Evolutionary conservation across 2,329 filamentous ascomycete species (phyloP), one percentile per base, ranked within the genome.

Genomic region (Aspergillus japonicus): DNA sequence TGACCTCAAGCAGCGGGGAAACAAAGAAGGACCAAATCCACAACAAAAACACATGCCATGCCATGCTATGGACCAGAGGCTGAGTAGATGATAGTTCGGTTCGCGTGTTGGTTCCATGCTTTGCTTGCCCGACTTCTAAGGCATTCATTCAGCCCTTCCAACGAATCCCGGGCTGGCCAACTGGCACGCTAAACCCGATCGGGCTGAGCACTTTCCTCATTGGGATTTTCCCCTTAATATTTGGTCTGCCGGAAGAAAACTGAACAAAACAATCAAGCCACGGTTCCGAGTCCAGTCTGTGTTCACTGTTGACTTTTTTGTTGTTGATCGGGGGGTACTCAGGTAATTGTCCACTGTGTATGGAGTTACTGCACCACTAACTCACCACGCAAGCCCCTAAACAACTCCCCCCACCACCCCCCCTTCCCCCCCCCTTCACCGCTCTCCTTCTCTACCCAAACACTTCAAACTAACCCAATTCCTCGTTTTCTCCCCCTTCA

Each of bases 391-490:
- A 23, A 23, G 23, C 14, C 24, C 39, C 42, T 24, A 29, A 29
- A 29, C 26, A 29, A 29, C 47, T 50, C 29, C 24, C 68, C 65
- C 66, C 67, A 67, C 70, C 66, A 71, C 70, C 69, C 72, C 63
- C 61, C 52, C 35, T 59, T 16, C 47, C 60, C 49, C 54, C 47
- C 60, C 49, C 54, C 60, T 59, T 65, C 70, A 73, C 71, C 71
- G 71, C 71, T 73, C 53, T 51, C 55, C 55, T 50, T 57, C 64
- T 64, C 67, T 67, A 62, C 65, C 68, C 65, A 66, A 68, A 56
- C 50, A 50, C 57, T 50, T 54, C 56, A 61, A 58, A 54, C 54
- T 58, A 54, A 57, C 61, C 66, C 67, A 64, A 67, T 65, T 63
- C 57, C 60, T 64, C 58, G 50, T 59, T 58, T 56, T 60, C 52